Percentiles rank a stretch among this genome's conserved stretches.
Conservation (phyloP, 2,329 filamentous ascomycete species). For the Neonectria coccinea region DNA sequence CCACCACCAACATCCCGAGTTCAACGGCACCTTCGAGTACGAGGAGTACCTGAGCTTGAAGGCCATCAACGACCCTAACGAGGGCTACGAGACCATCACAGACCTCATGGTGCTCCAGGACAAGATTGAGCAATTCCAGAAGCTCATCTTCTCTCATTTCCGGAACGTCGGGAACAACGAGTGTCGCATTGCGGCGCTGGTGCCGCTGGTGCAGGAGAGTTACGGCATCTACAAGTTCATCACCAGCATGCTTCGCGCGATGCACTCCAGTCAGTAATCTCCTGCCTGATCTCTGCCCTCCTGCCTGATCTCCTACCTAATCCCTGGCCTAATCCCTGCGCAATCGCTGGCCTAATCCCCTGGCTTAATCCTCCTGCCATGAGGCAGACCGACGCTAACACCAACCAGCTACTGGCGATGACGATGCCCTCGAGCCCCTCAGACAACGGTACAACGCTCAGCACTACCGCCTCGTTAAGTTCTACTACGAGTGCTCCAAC, state of each 20-base stretch:
- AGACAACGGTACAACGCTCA: constrained; percentile 92
- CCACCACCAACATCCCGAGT: constrained; percentile 95
- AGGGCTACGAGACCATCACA: constrained; percentile 95
- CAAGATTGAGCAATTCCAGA: constrained; percentile 98
- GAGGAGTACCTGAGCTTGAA: constrained; percentile 99
- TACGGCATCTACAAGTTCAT: constrained; percentile 99
- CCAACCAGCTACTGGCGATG: constrained; percentile 82
- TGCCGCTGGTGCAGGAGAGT: constrained; percentile 94
- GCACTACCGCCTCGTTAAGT: constrained; percentile 95
- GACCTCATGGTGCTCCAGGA: constrained; percentile 97
- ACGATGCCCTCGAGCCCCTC: constrained; percentile 90
- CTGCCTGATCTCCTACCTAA: no score
- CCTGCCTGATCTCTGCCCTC: no score
- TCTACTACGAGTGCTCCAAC: constrained; percentile 99
- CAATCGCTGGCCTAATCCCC: no score
- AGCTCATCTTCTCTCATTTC: constrained; percentile 98
- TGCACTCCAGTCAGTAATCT: constrained; percentile 84
- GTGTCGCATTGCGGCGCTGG: constrained; percentile 92
- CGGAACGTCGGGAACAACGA: constrained; percentile 92
- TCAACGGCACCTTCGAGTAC: constrained; percentile 99
- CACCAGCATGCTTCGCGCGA: constrained; percentile 97
- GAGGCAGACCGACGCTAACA: constrained; percentile 30
- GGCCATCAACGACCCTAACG: constrained; percentile 98
- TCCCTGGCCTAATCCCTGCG: no score
- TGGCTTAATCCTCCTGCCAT: neutral